These are phyloP conservation scores for Neurospora discreta DNA, from an alignment of 495 filamentous ascomycete species.

Conservation along the genomic window DNA sequence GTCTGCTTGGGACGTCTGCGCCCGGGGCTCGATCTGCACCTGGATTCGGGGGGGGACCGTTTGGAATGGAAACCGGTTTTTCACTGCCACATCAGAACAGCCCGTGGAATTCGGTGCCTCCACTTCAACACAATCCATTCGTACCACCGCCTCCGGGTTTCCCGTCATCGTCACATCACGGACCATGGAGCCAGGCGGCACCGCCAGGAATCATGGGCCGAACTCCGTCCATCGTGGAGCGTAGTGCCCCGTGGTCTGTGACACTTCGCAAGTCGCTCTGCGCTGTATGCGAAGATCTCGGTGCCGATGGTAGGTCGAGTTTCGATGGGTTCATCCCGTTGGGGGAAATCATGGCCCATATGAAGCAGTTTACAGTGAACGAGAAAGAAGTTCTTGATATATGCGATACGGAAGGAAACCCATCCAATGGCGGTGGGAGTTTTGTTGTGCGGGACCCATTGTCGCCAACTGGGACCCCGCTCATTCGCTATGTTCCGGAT, in stretches of 20 bases:
- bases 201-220: constrained; percentile 20
- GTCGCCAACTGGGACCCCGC: constrained; percentile 36
- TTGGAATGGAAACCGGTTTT: constrained; percentile 19
- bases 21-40: constrained; percentile 15
- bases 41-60: constrained; percentile 13
- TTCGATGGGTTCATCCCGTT: constrained; percentile 56
- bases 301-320: constrained; percentile 20
- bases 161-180: constrained; percentile 8
- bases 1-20: constrained; percentile 7
- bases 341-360: constrained; percentile 50
- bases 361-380: constrained; percentile 52
- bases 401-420: constrained; percentile 82
- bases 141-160: constrained; percentile 11
- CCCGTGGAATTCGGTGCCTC: constrained; percentile 16
- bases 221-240: constrained; percentile 4
- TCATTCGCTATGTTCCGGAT: constrained; percentile 45
- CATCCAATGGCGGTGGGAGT: constrained; percentile 76
- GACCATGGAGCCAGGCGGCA: constrained; percentile 18
- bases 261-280: constrained; percentile 40
- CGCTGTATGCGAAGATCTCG: constrained; percentile 35
- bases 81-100: constrained; percentile 8
- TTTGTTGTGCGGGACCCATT: constrained; percentile 52
- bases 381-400: constrained; percentile 74
- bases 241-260: constrained; percentile 29
- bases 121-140: constrained; percentile 11